Evolutionary conservation across 225 moss, liverwort and hornwort species (phyloP).

Genomic region (Physcomitrium patens): DNA sequence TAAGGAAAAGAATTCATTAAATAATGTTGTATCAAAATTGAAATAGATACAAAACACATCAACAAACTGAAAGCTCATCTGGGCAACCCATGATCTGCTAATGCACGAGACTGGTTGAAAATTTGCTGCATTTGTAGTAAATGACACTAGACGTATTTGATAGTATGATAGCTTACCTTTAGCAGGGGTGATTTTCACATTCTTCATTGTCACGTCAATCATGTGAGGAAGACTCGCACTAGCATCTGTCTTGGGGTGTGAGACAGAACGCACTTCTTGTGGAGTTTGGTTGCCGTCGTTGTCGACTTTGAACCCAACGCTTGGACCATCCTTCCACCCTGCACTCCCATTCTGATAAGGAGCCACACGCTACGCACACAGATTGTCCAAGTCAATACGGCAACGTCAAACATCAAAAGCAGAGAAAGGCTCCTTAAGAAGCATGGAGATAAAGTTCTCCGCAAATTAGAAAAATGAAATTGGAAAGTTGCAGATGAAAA

Average conservation of each 20-base stretch:
- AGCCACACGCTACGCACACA: slow-evolving; percentile 68
- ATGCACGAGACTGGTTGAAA: slow-evolving; percentile 2
- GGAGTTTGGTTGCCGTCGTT: slow-evolving; percentile 58
- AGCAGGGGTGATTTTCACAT: slow-evolving; percentile 65
- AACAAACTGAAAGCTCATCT: slow-evolving; percentile 5
- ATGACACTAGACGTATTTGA: not conserved
- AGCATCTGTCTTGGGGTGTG: slow-evolving; percentile 51
- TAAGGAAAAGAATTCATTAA: not conserved
- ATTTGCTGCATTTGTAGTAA: not conserved
- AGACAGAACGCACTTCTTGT: slow-evolving; percentile 48
- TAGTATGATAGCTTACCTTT: slow-evolving; percentile 51
- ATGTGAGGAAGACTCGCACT: slow-evolving; percentile 46
- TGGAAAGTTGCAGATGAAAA: not conserved
- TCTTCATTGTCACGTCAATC: slow-evolving; percentile 72
- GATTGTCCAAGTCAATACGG: slow-evolving; percentile 18
- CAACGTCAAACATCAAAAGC: not conserved
- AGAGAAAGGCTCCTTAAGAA: not conserved
- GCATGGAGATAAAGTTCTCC: not conserved
- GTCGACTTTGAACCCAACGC: slow-evolving; percentile 40
- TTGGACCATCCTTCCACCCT: slow-evolving; percentile 44
- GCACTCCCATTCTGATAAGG: slow-evolving; percentile 78
- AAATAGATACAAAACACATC: slow-evolving; percentile 10
- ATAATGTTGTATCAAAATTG: slow-evolving; percentile 4
- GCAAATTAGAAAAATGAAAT: not conserved
- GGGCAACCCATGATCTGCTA: slow-evolving; percentile 4